Evolutionary conservation across 768 basidiomycete genomes (phyloP).

Genomic region (Leucocoprinus birnbaumii): DNA sequence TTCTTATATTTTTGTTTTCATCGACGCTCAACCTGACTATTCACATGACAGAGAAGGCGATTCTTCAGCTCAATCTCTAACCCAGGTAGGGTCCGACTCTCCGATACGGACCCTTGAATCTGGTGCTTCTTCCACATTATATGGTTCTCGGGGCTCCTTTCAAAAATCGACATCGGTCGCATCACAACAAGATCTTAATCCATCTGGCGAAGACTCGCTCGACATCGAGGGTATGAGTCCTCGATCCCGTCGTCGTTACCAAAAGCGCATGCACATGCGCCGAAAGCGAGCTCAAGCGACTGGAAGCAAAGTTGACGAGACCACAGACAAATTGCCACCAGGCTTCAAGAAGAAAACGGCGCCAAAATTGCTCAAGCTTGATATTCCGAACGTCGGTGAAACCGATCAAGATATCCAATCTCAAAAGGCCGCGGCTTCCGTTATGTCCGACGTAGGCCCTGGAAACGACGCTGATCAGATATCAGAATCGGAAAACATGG

Average conservation of each 20-base stretch:
- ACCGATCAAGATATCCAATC: not conserved
- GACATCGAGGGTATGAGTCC: constrained; percentile 10
- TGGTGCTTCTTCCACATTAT: not conserved
- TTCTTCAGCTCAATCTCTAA: not conserved
- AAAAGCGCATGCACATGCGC: constrained; percentile 15
- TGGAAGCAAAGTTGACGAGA: constrained; percentile 6
- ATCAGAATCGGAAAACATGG: constrained; percentile 2
- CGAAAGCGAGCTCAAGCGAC: constrained; percentile 9
- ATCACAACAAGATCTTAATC: not conserved
- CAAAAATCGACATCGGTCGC: not conserved
- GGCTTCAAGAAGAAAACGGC: constrained; percentile 6
- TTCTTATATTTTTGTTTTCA: not conserved
- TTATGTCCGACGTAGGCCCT: not conserved
- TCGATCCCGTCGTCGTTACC: constrained; percentile 12
- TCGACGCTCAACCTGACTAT: constrained; percentile 4
- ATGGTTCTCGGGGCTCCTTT: not conserved
- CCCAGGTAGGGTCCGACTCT: not conserved
- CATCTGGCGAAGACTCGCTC: constrained; percentile 10
- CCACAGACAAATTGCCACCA: constrained; percentile 4
- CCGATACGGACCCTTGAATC: not conserved
- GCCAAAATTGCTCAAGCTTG: not conserved
- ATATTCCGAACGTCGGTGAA: not conserved
- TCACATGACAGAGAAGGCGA: not conserved
- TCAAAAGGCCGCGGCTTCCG: not conserved
- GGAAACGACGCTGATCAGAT: not conserved